Base-by-base conservation (phyloP, 129 eudicot genomes). In the Pittosporum tobira region DNA sequence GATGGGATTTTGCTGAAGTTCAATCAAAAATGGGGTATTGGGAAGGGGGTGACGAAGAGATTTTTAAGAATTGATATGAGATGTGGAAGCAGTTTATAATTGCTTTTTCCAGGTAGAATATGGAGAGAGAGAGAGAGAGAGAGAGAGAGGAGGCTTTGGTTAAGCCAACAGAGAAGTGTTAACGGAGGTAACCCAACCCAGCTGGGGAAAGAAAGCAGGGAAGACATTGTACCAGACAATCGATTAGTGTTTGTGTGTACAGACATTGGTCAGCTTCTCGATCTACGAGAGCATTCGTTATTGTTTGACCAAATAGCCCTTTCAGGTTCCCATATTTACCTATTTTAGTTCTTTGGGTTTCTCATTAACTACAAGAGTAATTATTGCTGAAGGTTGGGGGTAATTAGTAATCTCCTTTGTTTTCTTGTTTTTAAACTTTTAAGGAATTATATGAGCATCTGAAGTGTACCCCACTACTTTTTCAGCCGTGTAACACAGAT, bases 261-360 rank as follows among this genome's bases (percentile, higher is more conserved):
- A 31, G 70, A 65, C 62, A 53, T 50, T 15, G 38, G 69, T 37
- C 28, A 26, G 54, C 31, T 15, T 48, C 62, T 69, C 25, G 74
- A 61, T 61, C 23, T 61, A 61, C 62, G 68, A 50, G 62, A 3
- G 50, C 45, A 49, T 42, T 34, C 22, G 12, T 16, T 19, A 4
- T 15, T 9, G 3, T 34, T n/a, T 34, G 8, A 49, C 50, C 9
- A 48, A 14, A 8, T 63, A 16, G 22, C 62, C 62, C 62, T 49
- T 47, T 21, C 13, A 5, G 40, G 2, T 12, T 34, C 13, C 10
- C 5, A 5, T 0, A 11, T 6, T 34, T 5, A 34, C 10, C n/a
- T n/a, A n/a, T n/a, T n/a, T n/a, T n/a, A n/a, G n/a, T n/a, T n/a
- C n/a, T n/a, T n/a, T n/a, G n/a, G n/a, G n/a, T n/a, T n/a, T n/a